Evolutionary conservation across 2,329 filamentous ascomycete genomes (phyloP).

Genomic region (Pyrenophora tritici-repentis): DNA sequence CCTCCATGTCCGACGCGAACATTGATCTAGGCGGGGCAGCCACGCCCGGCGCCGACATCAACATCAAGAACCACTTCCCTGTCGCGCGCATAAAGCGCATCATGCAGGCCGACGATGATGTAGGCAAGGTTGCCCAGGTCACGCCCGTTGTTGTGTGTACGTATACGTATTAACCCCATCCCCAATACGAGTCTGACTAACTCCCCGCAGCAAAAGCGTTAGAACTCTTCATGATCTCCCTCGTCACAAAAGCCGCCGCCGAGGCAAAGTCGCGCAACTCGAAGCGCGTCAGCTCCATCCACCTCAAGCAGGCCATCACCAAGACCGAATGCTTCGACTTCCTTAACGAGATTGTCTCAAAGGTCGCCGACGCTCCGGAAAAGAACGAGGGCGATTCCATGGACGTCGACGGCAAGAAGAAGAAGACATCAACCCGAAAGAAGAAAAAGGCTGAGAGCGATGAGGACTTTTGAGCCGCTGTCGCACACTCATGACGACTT

Average conservation of each 20-base stretch:
- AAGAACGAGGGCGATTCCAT: constrained; percentile 54
- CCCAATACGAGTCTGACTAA: constrained; percentile 5
- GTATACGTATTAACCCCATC: constrained; percentile 32
- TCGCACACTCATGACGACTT: too few relatives aligned
- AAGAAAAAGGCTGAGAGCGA: constrained; percentile 49
- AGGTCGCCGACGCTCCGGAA: constrained; percentile 70
- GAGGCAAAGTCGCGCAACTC: constrained; percentile 82
- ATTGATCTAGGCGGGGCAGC: constrained; percentile 27
- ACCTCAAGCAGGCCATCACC: constrained; percentile 89
- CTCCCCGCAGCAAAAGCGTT: constrained; percentile 75
- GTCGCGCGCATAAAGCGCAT: constrained; percentile 98
- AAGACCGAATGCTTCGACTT: constrained; percentile 95
- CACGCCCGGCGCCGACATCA: constrained; percentile 56
- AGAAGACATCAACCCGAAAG: constrained; percentile 46
- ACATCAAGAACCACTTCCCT: constrained; percentile 93
- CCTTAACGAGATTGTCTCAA: constrained; percentile 83
- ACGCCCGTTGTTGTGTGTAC: constrained; percentile 88
- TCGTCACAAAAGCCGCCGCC: constrained; percentile 85
- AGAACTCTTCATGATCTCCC: constrained; percentile 95
- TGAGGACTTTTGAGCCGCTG: constrained; percentile 38
- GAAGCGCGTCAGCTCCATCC: constrained; percentile 85
- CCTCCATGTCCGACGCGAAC: constrained; percentile 25
- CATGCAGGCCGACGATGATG: constrained; percentile 98
- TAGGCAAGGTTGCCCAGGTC: constrained; percentile 97
- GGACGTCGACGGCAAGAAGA: constrained; percentile 52